Conservation (phyloP, 352 stramenopile species). For the Phytopythium oedochilum region DNA sequence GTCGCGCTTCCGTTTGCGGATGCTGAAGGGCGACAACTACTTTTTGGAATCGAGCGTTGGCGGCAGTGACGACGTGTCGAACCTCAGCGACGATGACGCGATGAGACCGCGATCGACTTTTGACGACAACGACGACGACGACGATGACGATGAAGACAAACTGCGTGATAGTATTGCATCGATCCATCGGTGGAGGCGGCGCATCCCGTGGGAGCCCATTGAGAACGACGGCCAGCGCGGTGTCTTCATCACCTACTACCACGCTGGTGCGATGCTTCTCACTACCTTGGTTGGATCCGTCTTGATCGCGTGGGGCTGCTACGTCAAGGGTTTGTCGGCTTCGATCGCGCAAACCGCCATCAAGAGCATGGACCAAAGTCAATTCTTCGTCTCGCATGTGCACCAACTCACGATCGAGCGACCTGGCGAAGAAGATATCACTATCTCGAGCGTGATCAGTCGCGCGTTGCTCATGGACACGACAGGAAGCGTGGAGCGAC, state of each 20-base stretch:
- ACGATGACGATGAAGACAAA: constrained; percentile 17
- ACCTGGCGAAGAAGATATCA: constrained; percentile 63
- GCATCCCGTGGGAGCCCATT: constrained; percentile 67
- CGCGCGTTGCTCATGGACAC: constrained; percentile 52
- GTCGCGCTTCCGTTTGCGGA: constrained; percentile 39
- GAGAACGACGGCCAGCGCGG: constrained; percentile 67
- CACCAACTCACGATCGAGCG: constrained; percentile 68
- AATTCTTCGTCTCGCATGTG: constrained; percentile 63
- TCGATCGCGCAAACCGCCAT: constrained; percentile 62
- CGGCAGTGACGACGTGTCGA: constrained; percentile 21
- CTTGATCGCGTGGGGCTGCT: constrained; percentile 69
- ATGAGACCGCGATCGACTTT: constrained; percentile 11
- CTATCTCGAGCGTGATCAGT: constrained; percentile 72
- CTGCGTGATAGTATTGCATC: constrained; percentile 21
- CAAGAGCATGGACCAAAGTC: constrained; percentile 50
- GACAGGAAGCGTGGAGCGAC: constrained; percentile 16
- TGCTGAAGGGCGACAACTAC: constrained; percentile 48
- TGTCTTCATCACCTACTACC: constrained; percentile 81
- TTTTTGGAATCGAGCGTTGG: constrained; percentile 42
- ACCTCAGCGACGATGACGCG: constrained; percentile 10
- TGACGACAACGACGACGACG: constrained; percentile 11
- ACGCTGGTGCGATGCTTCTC: constrained; percentile 57
- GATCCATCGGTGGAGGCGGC: constrained; percentile 11
- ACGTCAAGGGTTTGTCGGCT: constrained; percentile 64
- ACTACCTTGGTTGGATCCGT: constrained; percentile 35